Evolutionary conservation across 805 yeast species (phyloP), one percentile per base, ranked within the genome.

Genomic region (Pichia manshurica): DNA sequence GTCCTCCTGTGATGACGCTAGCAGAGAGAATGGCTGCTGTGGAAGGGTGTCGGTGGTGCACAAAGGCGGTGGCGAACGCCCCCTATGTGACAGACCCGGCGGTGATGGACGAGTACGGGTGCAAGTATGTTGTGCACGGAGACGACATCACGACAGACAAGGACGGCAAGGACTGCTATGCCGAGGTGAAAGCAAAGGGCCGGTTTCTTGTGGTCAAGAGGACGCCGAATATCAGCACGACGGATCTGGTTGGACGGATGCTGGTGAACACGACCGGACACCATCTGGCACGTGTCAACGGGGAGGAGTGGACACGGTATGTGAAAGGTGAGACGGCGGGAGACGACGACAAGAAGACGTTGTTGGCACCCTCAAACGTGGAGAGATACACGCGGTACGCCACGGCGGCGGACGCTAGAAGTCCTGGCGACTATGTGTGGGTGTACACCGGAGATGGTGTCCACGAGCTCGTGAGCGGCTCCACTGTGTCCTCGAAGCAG

Each of bases 61-160:
- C 89, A 2, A 59, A 69, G 39, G 79, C 84, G 0, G 75, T 91
- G 16, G 75, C 81, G 2, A 71, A 75, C 53, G 97, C 98, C 0
- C 99, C 99, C 2, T 93, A 93, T 61, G 97, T 91, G 13, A 93
- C 99, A 0, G 85, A 81, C 53, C 95, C 95, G 1, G 69, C 68
- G 37, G 84, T 87, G 45, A 77, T 89, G 87, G 88, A 85, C 56
- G 55, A 71, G 22, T 78, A 78, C 60, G 78, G 77, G 6, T 93
- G 99, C 69, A 67, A 79, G 60, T 93, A 82, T 63, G 99, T 93
- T n/a, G 96, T 93, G 10, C 99, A 93, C 65, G 99, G 99, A 6
- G 99, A 93, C 66, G 99, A 93, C 62, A 88, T 93, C 55, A 93
- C 97, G 22, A 86, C 97, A 2, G 98, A 93, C 66, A 96, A 96